Base-by-base conservation (phyloP, 2,329 filamentous ascomycete genomes). In the Paecilomyces niveus region DNA sequence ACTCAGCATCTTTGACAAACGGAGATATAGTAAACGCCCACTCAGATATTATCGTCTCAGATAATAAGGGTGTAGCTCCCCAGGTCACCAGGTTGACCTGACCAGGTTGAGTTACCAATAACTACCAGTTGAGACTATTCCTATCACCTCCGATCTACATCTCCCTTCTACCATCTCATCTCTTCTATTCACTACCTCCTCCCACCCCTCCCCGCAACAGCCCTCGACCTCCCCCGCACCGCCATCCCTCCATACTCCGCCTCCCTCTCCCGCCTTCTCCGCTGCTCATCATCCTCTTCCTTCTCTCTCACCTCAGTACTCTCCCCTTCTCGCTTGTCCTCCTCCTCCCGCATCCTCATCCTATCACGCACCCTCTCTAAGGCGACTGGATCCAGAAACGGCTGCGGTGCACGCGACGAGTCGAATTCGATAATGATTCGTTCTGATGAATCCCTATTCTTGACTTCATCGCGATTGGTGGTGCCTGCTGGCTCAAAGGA, bases 371-470 rank as follows among this genome's bases (percentile, higher is more conserved):
- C 68, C 11, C 59, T 65, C 58, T 72, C 70, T 63, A 74, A 70
- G 9, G 63, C 54, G 5, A 61, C 65, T 7, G 73, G 70, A 59
- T 77, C 72, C 8, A 77, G 65, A 56, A 77, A 77, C 22, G 72
- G 75, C 60, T 76, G 73, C 33, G 72, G 65, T 21, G 67, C 59
- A 7, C 59, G 58, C 24, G 69, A 70, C 15, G 74, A 72, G 53
- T 75, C 64, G 55, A 72, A 67, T 52, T 74, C 69, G n/a, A 68
- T 66, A 11, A 57, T 18, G n/a, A 22, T 54, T 10, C 35, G 45
- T 45, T 54, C 53, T 5, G 22, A 24, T 21, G 18, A 9, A 75
- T 71, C 67, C 62, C 78, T 70, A 26, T 76, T 70, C 21, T 64
- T 58, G 29, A 52, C 57, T 21, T 32, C 55, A n/a, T 59, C 53